Evolutionary conservation across 305 asterid genomes (phyloP).

Genomic region (Vinca major): DNA sequence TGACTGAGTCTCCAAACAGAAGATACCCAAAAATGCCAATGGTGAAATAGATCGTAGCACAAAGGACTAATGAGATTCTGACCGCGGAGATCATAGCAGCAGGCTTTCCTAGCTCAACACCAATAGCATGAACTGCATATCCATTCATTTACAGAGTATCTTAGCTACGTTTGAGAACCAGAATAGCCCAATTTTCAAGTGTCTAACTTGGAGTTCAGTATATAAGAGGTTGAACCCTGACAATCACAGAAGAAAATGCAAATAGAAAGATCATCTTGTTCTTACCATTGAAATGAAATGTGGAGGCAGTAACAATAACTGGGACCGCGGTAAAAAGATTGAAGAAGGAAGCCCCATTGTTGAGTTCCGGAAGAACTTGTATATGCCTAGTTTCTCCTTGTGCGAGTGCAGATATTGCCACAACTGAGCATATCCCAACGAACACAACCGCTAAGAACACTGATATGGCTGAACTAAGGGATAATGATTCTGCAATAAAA

Average conservation of each 20-base stretch:
- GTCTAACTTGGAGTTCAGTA: too few relatives aligned
- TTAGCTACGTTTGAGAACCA: neutral
- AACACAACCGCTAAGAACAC: slow-evolving; percentile 69
- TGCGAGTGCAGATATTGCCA: slow-evolving; percentile 59
- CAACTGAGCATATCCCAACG: slow-evolving; percentile 66
- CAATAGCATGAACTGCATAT: slow-evolving; percentile 75
- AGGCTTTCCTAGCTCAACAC: slow-evolving; percentile 70
- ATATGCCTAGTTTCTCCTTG: slow-evolving; percentile 55
- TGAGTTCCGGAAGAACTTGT: slow-evolving; percentile 48
- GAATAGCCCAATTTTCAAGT: too few relatives aligned
- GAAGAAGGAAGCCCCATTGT: slow-evolving; percentile 57
- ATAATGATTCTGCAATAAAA: slow-evolving; percentile 54
- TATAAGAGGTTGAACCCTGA: too few relatives aligned
- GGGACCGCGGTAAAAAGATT: slow-evolving; percentile 85
- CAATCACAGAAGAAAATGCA: too few relatives aligned
- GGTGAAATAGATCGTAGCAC: slow-evolving; percentile 52
- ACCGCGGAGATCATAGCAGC: slow-evolving; percentile 58
- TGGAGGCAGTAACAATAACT: slow-evolving; percentile 79
- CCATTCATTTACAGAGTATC: neutral
- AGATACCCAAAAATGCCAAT: slow-evolving; percentile 90
- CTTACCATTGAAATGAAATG: slow-evolving; percentile 86
- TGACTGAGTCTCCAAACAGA: slow-evolving; percentile 78
- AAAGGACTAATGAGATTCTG: slow-evolving; percentile 57
- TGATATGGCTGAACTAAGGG: slow-evolving; percentile 73
- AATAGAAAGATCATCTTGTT: neutral